Conservation (phyloP, 2,329 filamentous ascomycete genomes). For the Gaeumannomyces tritici region DNA sequence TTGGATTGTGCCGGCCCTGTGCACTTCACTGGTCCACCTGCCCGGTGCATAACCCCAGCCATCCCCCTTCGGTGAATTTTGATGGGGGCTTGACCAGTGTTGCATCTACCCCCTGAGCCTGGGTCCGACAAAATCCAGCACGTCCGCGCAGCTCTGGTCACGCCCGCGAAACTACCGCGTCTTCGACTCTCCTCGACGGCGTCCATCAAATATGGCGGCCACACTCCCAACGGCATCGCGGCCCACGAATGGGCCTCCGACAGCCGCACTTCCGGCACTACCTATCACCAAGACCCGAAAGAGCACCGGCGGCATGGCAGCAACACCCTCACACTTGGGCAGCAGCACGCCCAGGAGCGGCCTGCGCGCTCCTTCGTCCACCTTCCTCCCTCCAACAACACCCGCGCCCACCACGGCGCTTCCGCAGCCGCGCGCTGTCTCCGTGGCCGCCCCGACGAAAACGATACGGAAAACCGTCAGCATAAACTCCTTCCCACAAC, state of each 20-base stretch:
- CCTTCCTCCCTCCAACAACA: conserved; percentile 39
- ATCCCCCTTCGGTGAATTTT: not conserved
- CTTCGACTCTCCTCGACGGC: not conserved
- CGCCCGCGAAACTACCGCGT: not conserved
- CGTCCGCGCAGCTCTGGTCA: not conserved
- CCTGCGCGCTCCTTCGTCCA: conserved; percentile 49
- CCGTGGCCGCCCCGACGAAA: conserved; percentile 49
- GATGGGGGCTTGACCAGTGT: not conserved
- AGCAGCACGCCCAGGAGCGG: conserved; percentile 45
- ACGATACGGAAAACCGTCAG: conserved; percentile 79
- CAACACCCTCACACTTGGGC: conserved; percentile 29
- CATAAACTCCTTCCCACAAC: conserved; percentile 89
- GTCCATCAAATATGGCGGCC: conserved; percentile 25
- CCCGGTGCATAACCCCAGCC: not conserved
- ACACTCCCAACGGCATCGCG: conserved; percentile 58
- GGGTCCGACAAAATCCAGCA: not conserved
- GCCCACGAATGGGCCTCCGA: conserved; percentile 61
- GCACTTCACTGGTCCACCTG: not conserved
- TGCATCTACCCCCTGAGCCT: conserved; percentile 1
- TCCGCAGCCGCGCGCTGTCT: conserved; percentile 44
- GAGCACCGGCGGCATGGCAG: conserved; percentile 42
- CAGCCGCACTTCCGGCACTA: conserved; percentile 62
- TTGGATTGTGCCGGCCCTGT: not conserved
- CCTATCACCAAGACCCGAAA: conserved; percentile 66
- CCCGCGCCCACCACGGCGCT: conserved; percentile 43